Percentiles rank a stretch among this genome's conserved stretches.
phyloP scores from a whole-genome alignment of 768 basidiomycete species.

The Panaeolus cyanescens region DNA sequence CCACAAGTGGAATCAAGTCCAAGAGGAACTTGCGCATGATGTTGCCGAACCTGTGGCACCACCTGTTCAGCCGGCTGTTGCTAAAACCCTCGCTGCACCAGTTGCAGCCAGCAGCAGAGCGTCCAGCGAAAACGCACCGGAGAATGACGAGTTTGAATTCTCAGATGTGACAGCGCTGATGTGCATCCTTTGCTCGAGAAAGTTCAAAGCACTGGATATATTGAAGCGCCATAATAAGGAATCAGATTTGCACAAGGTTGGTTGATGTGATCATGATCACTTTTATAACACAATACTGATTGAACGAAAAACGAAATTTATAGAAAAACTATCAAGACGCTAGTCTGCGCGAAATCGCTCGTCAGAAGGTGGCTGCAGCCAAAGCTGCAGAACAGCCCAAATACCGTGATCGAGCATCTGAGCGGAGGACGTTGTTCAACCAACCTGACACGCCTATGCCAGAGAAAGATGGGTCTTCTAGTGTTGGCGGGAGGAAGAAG shows the following conservation, averaged over 20 bases:
- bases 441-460: constrained; percentile 85
- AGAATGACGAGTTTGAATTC: constrained; percentile 77
- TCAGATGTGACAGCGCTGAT: constrained; percentile 73
- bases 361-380: constrained; percentile 59
- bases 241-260: constrained; percentile 96
- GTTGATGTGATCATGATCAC: no score
- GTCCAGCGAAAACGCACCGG: constrained; percentile 34
- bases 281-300: no score
- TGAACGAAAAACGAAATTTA: constrained; percentile 27
- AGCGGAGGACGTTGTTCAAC: constrained; percentile 87
- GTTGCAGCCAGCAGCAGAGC: neutral
- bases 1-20: constrained; percentile 96
- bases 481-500: constrained; percentile 30
- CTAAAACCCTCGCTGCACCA: neutral
- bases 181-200: constrained; percentile 90
- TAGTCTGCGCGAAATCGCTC: constrained; percentile 71
- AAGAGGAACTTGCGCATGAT: constrained; percentile 75
- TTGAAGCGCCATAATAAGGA: constrained; percentile 89
- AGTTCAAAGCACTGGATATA: constrained; percentile 88
- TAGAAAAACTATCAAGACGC: constrained; percentile 88
- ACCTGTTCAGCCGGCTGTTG: neutral
- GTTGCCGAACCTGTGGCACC: constrained; percentile 21
- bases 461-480: constrained; percentile 35
- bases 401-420: constrained; percentile 94
- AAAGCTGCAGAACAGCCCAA: constrained; percentile 62